Evolutionary conservation across 169 alveolate species (phyloP).

Genomic region (Cardiosporidium cionae): DNA sequence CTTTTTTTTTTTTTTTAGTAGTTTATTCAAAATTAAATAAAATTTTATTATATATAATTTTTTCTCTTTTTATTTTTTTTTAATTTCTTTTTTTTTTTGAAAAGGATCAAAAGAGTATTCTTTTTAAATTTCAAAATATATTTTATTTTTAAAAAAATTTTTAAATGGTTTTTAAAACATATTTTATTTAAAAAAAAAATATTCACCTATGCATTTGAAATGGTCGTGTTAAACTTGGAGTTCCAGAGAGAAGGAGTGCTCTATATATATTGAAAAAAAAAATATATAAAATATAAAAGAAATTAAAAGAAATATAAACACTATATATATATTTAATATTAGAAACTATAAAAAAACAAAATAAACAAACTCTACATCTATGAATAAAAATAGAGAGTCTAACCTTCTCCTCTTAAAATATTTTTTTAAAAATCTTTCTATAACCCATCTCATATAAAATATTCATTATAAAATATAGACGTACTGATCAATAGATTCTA

Average conservation of each 20-base stretch:
- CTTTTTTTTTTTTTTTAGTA: neutral
- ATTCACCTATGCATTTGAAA: constrained; percentile 82
- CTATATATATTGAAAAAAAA: too few species aligned
- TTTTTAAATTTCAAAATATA: neutral
- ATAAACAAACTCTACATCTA: neutral
- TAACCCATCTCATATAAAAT: neutral
- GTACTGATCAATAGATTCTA: neutral
- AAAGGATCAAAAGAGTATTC: neutral
- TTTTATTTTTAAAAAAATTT: neutral
- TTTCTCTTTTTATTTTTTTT: neutral
- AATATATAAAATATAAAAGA: too few species aligned
- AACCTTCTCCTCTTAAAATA: neutral
- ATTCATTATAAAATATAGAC: neutral
- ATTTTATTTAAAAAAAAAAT: constrained; percentile 6
- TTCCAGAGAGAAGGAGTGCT: constrained; percentile 84
- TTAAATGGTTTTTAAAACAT: neutral
- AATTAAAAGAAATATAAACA: too few species aligned
- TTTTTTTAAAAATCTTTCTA: neutral
- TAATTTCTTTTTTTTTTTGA: neutral
- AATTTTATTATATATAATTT: neutral
- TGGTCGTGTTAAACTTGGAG: constrained; percentile 89
- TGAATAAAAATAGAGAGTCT: neutral
- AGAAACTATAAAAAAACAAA: constrained; percentile 43
- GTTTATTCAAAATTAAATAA: neutral
- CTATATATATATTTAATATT: constrained; percentile 71